Conservation (phyloP, 2,329 filamentous ascomycete species). For the Lecanicillium sp. region DNA sequence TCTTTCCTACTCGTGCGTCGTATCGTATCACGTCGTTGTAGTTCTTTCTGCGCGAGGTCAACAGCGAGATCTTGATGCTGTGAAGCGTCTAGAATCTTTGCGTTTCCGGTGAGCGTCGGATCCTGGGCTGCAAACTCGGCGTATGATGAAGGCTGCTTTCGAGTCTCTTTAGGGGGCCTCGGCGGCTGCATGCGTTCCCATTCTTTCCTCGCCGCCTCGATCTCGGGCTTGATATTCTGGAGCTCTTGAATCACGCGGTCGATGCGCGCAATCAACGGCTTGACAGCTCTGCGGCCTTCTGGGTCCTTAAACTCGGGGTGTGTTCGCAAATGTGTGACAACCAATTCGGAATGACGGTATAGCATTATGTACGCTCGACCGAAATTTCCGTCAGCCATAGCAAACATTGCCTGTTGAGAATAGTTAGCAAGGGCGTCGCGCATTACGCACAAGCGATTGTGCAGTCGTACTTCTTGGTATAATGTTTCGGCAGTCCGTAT, state of each 20-base stretch:
- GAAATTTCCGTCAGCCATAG: conserved; percentile 77
- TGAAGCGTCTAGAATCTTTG: conserved; percentile 58
- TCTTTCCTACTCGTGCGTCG: conserved; percentile 36
- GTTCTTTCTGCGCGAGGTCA: conserved; percentile 65
- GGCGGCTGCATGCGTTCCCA: conserved; percentile 51
- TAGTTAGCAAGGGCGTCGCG: conserved; percentile 10
- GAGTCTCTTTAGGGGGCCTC: conserved; percentile 15
- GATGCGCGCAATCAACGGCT: conserved; percentile 39
- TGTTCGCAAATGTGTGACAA: conserved; percentile 63
- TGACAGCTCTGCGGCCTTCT: conserved; percentile 56
- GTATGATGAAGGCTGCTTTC: conserved; percentile 25
- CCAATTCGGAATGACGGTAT: conserved; percentile 82
- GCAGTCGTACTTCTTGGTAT: conserved; percentile 62
- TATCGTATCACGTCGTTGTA: conserved; percentile 57
- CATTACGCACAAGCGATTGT: too few relatives aligned
- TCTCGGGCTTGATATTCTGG: conserved; percentile 71
- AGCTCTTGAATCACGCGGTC: conserved; percentile 59
- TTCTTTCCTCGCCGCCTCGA: conserved; percentile 62
- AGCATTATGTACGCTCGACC: conserved; percentile 85
- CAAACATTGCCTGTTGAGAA: conserved; percentile 63
- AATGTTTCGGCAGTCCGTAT: conserved; percentile 72
- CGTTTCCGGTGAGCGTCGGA: conserved; percentile 49
- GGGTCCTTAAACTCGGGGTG: conserved; percentile 70
- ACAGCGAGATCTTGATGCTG: conserved; percentile 72
- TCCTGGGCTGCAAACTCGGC: conserved; percentile 47